Conservation (phyloP, 495 filamentous ascomycete genomes). For the Sporormia fimetaria region DNA sequence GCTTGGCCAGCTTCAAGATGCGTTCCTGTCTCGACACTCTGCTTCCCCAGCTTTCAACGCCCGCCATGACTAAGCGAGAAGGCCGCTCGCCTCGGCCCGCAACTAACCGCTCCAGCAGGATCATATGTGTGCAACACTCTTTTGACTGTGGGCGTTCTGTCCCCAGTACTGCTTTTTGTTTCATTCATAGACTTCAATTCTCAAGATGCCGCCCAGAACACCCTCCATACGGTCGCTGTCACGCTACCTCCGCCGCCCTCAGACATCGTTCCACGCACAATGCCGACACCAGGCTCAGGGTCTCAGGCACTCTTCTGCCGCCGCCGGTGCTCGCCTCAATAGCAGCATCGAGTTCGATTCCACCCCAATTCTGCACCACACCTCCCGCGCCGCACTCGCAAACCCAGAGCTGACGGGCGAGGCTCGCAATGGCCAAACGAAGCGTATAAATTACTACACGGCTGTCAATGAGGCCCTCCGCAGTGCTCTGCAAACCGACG, state of each 20-base stretch:
- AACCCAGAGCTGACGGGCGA: slow-evolving; percentile 52
- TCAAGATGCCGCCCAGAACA: slow-evolving; percentile 10
- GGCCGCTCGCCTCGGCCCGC: background rate
- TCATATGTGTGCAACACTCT: background rate
- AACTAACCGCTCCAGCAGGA: background rate
- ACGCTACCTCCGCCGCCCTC: slow-evolving; percentile 17
- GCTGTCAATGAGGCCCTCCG: slow-evolving; percentile 83
- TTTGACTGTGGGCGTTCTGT: background rate
- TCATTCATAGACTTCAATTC: background rate
- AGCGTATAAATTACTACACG: slow-evolving; percentile 82
- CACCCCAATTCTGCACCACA: slow-evolving; percentile 71
- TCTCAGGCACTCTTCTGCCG: slow-evolving; percentile 30
- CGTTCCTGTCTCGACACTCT: no score
- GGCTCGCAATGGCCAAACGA: slow-evolving; percentile 56
- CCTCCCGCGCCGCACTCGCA: slow-evolving; percentile 54
- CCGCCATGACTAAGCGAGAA: background rate
- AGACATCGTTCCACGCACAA: slow-evolving; percentile 8
- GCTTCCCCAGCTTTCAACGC: no score
- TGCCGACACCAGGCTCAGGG: slow-evolving; percentile 10
- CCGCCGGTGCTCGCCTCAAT: slow-evolving; percentile 56
- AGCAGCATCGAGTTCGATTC: slow-evolving; percentile 78
- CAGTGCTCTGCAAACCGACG: slow-evolving; percentile 69
- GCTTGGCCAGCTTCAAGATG: no score
- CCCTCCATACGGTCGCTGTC: slow-evolving; percentile 19
- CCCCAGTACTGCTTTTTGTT: background rate